Conservation (phyloP, 306 rosid genomes). For the Vigna angularis region DNA sequence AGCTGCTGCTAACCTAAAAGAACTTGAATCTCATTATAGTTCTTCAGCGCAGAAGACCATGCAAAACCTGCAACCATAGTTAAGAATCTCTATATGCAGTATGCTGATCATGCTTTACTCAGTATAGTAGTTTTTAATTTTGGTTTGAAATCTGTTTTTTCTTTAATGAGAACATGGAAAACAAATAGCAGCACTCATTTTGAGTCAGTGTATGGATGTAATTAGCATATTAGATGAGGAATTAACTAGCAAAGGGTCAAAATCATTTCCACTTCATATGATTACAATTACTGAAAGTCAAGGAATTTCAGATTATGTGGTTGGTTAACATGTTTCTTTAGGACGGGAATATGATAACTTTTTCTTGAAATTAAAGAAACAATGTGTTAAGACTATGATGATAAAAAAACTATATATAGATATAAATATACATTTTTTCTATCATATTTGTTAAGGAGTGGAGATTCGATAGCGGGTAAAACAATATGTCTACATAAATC, state of each 20-base stretch:
- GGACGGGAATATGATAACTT: too few species aligned
- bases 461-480: too few species aligned
- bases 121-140: constrained; percentile 1
- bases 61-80: constrained; percentile 46
- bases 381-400: too few species aligned
- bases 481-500: too few species aligned
- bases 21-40: constrained; percentile 82
- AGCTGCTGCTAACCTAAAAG: constrained; percentile 84
- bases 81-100: constrained; percentile 29
- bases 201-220: constrained; percentile 18
- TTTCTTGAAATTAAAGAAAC: too few species aligned
- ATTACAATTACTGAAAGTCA: background rate
- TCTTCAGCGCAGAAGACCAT: constrained; percentile 63
- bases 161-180: background rate
- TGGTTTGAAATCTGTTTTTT: background rate
- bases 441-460: too few species aligned
- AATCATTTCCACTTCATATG: background rate
- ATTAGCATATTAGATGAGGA: constrained; percentile 5
- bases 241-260: background rate
- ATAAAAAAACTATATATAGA: too few species aligned
- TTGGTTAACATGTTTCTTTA: too few species aligned
- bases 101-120: background rate
- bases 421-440: too few species aligned
- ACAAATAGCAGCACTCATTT: constrained; percentile 12
- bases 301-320: background rate